Evolutionary conservation across 495 filamentous ascomycete genomes (phyloP).

Genomic region (Neurospora hispaniola): DNA sequence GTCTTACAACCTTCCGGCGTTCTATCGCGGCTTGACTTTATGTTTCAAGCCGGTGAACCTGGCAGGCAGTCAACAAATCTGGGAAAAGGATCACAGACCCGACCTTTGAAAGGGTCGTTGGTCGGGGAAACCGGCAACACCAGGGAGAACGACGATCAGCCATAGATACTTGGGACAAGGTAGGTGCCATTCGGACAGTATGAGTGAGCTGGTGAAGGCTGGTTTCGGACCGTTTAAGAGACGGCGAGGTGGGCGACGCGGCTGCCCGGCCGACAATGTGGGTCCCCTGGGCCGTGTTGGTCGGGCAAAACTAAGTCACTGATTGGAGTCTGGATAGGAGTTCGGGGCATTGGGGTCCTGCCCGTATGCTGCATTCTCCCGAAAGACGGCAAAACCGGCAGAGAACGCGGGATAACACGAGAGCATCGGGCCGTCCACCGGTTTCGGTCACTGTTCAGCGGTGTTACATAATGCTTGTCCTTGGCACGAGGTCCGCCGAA

Average conservation of each 20-base stretch:
- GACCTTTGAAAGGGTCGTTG: not conserved
- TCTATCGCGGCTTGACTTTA: not conserved
- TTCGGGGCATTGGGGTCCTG: not conserved
- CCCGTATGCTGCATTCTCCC: not conserved
- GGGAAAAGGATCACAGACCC: not conserved
- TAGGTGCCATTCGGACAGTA: not conserved
- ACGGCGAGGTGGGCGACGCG: not conserved
- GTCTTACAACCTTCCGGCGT: not conserved
- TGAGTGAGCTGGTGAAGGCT: not conserved
- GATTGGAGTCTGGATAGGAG: not conserved
- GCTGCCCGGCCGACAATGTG: not conserved
- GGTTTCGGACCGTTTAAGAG: not conserved
- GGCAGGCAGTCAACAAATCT: not conserved
- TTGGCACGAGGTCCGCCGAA: not conserved
- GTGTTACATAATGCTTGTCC: not conserved
- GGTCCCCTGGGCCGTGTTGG: not conserved
- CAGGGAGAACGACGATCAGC: not conserved
- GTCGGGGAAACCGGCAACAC: not conserved
- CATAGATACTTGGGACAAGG: not conserved
- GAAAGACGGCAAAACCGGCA: not conserved
- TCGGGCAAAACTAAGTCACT: not conserved
- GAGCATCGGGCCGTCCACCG: not conserved
- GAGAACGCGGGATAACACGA: not conserved
- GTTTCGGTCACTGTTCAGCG: not conserved
- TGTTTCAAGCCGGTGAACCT: not conserved